Base-by-base conservation (phyloP, 495 filamentous ascomycete genomes). In the Glutinoglossum americanum region DNA sequence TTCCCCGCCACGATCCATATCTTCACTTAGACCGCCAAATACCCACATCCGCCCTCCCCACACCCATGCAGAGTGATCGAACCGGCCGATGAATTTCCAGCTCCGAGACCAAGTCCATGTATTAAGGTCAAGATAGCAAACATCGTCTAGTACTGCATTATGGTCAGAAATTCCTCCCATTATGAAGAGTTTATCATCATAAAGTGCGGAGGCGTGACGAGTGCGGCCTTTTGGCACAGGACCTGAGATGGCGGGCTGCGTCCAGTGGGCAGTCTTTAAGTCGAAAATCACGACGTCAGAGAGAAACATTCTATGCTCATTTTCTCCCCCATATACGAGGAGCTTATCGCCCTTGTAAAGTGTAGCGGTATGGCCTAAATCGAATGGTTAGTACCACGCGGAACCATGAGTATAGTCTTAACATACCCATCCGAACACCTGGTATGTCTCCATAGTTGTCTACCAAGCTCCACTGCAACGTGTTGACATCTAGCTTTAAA, bases 391-490 rank as follows among this genome's bases (percentile, higher is more conserved):
- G 21, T 26, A 15, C 32, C 9, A 37, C n/a, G 11, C 26, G 9
- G 49, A 58, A 32, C 56, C 6, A 25, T 9, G 48, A 56, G 15
- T 48, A 51, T 51, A 60, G 59, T 57, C 47, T 60, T 58, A 51
- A 67, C 77, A 57, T 72, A 93, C 90, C 92, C 92, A 98, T 97
- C 64, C 92, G 80, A 32, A 98, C 92, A 21, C 93, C 92, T 4
- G 92, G 92, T 59, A 98, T 98, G 68, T 97, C 92, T 17, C 92
- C 92, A 71, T 93, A 98, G 69, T 98, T 98, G 68, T 98, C 92
- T 10, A 98, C 89, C 23, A 98, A 72, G 41, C 81, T 90, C 92
- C 92, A 98, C 64, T 89, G 85, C 59, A 89, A 78, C 47, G 82
- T 85, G 60, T 82, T 77, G 56, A 98, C 72, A 67, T 97, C 86